phyloP scores from a whole-genome alignment of 2,329 filamentous ascomycete species.

The Fonsecaea multimorphosa region DNA sequence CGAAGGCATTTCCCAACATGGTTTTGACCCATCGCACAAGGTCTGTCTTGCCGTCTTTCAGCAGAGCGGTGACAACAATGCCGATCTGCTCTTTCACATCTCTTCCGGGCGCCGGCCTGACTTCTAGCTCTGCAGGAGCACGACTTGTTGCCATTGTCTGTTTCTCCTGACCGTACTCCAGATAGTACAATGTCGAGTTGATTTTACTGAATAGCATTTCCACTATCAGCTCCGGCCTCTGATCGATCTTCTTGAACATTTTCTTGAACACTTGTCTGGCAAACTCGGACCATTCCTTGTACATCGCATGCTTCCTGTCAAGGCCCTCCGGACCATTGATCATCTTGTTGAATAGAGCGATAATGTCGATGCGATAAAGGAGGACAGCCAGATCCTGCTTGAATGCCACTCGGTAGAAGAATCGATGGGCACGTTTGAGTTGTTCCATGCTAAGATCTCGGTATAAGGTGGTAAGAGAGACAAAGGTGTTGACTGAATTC shows the following conservation, averaged over 20 bases:
- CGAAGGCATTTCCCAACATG: constrained; percentile 69
- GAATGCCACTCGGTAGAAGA: constrained; percentile 91
- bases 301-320: constrained; percentile 69
- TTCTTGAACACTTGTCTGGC: constrained; percentile 81
- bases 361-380: constrained; percentile 88
- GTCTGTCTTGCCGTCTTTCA: constrained; percentile 79
- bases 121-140: constrained; percentile 80
- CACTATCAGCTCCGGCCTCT: constrained; percentile 82
- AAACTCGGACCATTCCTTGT: constrained; percentile 89
- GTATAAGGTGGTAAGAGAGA: constrained; percentile 79
- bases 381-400: constrained; percentile 91
- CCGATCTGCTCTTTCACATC: constrained; percentile 72
- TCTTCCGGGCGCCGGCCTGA: constrained; percentile 72
- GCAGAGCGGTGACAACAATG: constrained; percentile 77
- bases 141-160: constrained; percentile 71
- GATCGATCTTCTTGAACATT: constrained; percentile 81
- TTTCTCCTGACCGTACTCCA: constrained; percentile 89
- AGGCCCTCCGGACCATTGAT: constrained; percentile 85
- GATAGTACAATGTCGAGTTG: constrained; percentile 78
- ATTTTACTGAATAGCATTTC: constrained; percentile 97
- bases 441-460: constrained; percentile 78
- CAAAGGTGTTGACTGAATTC: constrained; percentile 85
- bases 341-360: constrained; percentile 86
- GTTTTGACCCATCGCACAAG: constrained; percentile 82
- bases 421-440: constrained; percentile 89